Evolutionary conservation across 2,329 filamentous ascomycete genomes (phyloP).

Genomic region (Sarocladium strictum): DNA sequence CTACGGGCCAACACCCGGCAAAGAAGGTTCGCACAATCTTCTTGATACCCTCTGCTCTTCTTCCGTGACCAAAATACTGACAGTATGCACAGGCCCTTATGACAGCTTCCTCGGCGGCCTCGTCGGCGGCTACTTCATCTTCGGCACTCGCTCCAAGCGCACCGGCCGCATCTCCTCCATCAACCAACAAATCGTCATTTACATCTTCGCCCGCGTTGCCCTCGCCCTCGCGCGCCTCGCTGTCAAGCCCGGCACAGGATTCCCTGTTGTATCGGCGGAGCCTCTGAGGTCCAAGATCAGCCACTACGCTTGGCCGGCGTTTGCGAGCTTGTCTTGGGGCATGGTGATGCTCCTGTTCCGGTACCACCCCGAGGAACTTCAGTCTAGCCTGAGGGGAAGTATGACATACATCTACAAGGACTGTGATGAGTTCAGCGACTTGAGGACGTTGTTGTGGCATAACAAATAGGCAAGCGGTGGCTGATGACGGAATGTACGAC

Average conservation of each 20-base stretch:
- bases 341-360: constrained; percentile 93
- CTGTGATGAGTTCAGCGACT: constrained; percentile 81
- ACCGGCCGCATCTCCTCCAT: constrained; percentile 68
- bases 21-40: constrained; percentile 38
- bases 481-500: not conserved
- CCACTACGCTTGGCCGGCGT: constrained; percentile 82
- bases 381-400: constrained; percentile 84
- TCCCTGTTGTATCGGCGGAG: constrained; percentile 45
- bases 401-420: constrained; percentile 97
- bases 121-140: constrained; percentile 86
- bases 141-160: constrained; percentile 62
- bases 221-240: constrained; percentile 79
- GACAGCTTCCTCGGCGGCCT: constrained; percentile 85
- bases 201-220: constrained; percentile 88
- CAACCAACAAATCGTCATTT: constrained; percentile 96
- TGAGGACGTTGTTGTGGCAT: constrained; percentile 79
- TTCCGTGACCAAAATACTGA: too few relatives aligned
- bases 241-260: constrained; percentile 56
- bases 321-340: constrained; percentile 87
- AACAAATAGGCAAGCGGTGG: constrained; percentile 52
- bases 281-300: constrained; percentile 44
- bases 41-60: not conserved
- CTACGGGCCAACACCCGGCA: constrained; percentile 50
- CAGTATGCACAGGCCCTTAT: constrained; percentile 56
- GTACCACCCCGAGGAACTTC: constrained; percentile 85